phyloP scores from a whole-genome alignment of 768 basidiomycete species.

The Mrakia hoshinonis region DNA sequence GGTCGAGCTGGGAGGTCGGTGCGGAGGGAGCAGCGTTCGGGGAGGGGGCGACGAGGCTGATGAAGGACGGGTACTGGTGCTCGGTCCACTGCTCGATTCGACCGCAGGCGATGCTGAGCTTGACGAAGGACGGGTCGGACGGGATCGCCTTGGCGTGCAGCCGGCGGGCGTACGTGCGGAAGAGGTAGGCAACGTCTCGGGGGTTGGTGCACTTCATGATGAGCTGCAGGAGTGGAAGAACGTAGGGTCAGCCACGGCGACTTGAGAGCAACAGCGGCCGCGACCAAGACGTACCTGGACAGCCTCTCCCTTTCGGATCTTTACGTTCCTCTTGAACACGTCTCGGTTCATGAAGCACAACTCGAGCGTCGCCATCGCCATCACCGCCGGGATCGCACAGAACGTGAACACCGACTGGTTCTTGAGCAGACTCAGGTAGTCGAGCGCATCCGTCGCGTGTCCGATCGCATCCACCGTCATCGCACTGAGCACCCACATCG shows the following conservation, averaged over 20 bases:
- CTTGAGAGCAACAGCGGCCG: not conserved
- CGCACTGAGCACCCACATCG: conserved; percentile 70
- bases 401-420: conserved; percentile 94
- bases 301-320: conserved; percentile 87
- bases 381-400: conserved; percentile 83
- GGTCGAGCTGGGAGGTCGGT: conserved; percentile 39
- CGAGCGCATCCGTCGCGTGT: conserved; percentile 75
- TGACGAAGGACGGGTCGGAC: conserved; percentile 77
- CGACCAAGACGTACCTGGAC: conserved; percentile 52
- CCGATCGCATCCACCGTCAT: conserved; percentile 82
- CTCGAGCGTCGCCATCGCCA: conserved; percentile 91
- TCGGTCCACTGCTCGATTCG: conserved; percentile 85
- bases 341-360: conserved; percentile 86
- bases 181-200: conserved; percentile 78
- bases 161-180: conserved; percentile 66
- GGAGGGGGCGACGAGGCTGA: conserved; percentile 41
- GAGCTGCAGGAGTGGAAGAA: conserved; percentile 48
- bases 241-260: not conserved
- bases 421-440: conserved; percentile 75
- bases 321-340: conserved; percentile 80
- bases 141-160: conserved; percentile 74
- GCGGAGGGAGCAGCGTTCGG: conserved; percentile 21
- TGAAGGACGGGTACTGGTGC: conserved; percentile 86
- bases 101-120: conserved; percentile 70
- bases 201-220: conserved; percentile 90